These are phyloP conservation scores for Kodamaea neixiangensis DNA, from an alignment of 805 yeast genomes.

Conservation along the genomic window DNA sequence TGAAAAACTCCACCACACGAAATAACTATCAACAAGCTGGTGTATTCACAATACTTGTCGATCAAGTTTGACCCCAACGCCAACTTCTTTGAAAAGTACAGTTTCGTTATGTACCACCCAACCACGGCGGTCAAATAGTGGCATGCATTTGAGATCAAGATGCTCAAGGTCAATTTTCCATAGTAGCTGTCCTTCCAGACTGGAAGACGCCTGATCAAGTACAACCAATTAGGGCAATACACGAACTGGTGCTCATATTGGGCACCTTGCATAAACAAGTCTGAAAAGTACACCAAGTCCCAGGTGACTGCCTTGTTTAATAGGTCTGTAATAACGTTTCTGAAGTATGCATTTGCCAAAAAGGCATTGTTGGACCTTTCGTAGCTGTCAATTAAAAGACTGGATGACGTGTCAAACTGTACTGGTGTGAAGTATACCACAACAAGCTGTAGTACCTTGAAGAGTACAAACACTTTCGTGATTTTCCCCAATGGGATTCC, in stretches of 20 bases:
- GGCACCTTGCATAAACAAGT: constrained; percentile 50
- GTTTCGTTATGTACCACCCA: constrained; percentile 50
- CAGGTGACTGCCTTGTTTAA: constrained; percentile 65
- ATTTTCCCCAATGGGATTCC: constrained; percentile 11
- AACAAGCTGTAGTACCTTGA: constrained; percentile 40
- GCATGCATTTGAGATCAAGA: constrained; percentile 50
- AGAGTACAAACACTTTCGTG: constrained; percentile 23
- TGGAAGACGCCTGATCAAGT: constrained; percentile 37
- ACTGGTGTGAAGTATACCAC: constrained; percentile 42
- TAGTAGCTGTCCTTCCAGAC: constrained; percentile 38
- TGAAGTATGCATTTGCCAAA: neutral
- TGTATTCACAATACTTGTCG: constrained; percentile 8
- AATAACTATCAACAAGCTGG: constrained; percentile 52
- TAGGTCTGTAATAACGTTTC: constrained; percentile 20
- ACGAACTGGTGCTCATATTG: constrained; percentile 90
- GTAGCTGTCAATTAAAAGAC: constrained; percentile 31
- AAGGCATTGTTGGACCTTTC: constrained; percentile 12
- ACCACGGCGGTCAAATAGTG: constrained; percentile 53
- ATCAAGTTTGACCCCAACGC: constrained; percentile 1
- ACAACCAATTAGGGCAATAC: constrained; percentile 78
- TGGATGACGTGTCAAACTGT: constrained; percentile 53
- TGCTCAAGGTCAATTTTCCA: constrained; percentile 46
- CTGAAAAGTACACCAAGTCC: constrained; percentile 82
- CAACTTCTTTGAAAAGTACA: constrained; percentile 14
- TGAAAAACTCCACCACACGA: constrained; percentile 83